Base-by-base conservation (phyloP, 345 rosid genomes). In the Jatropha curcas region DNA sequence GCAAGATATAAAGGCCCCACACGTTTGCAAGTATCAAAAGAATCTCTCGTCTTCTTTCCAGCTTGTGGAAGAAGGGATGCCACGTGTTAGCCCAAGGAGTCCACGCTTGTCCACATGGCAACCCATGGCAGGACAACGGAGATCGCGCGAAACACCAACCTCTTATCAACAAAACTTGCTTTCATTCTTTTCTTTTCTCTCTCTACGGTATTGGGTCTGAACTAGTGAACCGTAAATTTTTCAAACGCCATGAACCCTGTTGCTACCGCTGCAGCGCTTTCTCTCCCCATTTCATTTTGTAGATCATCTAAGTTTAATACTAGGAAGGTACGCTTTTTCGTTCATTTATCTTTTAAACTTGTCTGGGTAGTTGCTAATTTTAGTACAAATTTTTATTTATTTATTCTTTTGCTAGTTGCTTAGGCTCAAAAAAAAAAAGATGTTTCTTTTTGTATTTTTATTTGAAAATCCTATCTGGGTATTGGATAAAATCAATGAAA, bases 231-330 rank as follows among this genome's bases (percentile, higher is more conserved):
- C 22, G n/a, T 2, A 33, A 1, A 14, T 19, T 48, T 51, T 58
- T 67, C 74, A 24, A 45, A 81, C 85, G 88, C 85, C 83, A 95
- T 95, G 99, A 88, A 79, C 86, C 79, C 92, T 76, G 84, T 92
- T 19, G 92, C 88, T 62, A 77, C 89, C 27, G 88, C 91, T 53
- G 87, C 90, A 53, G 89, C 88, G 78, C 83, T 92, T 56, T 88
- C 95, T 69, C 74, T 90, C 8, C 99, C 99, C 20, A 76, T 88
- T 78, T 86, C 90, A 68, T 70, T 91, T 35, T 72, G 69, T 67
- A 79, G 83, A 77, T 84, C 98, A 17, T 80, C 92, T 48, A 87
- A 81, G 53, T 57, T 83, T 69, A 70, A 30, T 27, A 61, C 77
- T 35, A 89, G 79, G 81, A 95, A 86, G 97, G 99, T 94, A 79